Evolutionary conservation across 1,139 yeast species (phyloP).

Genomic region (Debaryomyces robertsiae): DNA sequence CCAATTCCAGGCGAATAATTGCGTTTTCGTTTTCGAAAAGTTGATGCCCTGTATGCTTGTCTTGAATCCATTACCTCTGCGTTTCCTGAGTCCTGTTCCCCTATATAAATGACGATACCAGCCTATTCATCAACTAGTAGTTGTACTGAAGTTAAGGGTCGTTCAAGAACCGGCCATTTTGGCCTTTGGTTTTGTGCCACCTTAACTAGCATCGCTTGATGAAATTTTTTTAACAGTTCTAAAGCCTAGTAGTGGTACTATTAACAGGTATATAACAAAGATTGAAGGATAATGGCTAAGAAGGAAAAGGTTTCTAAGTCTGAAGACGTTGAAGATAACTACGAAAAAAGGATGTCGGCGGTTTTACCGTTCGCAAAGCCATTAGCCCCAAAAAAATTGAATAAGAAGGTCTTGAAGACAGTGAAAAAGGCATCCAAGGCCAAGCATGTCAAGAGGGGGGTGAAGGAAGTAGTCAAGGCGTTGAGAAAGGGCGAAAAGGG

Average conservation of each 20-base stretch:
- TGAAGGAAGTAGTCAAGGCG: conserved; percentile 97
- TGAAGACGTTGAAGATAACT: conserved; percentile 71
- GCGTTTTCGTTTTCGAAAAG: conserved; percentile 11
- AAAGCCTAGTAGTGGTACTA: conserved; percentile 2
- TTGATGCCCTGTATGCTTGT: not conserved
- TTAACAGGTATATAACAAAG: not conserved
- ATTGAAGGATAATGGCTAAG: conserved; percentile 50
- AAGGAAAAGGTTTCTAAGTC: conserved; percentile 48
- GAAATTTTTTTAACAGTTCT: conserved; percentile 12
- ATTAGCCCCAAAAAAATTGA: conserved; percentile 91
- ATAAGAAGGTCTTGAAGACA: conserved; percentile 92
- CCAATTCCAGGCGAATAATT: conserved; percentile 6
- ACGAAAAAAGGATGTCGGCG: conserved; percentile 89
- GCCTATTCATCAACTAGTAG: not conserved
- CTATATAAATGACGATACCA: too few species aligned
- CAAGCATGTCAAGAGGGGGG: conserved; percentile 98
- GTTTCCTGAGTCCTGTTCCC: not conserved
- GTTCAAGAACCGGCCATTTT: conserved; percentile 6
- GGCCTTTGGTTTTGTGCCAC: conserved; percentile 6
- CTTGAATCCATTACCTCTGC: conserved; percentile 1
- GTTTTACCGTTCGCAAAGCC: conserved; percentile 92
- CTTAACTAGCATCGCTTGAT: conserved; percentile 13
- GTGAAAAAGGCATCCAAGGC: conserved; percentile 98
- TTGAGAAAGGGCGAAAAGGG: conserved; percentile 98
- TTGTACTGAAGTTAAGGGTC: too few species aligned